A percentile compares a stretch with the other conserved stretches of the same genome.
These are phyloP conservation scores for Orobanche coerulescens DNA, from an alignment of 257 asterid genomes.

Conservation along the genomic window DNA sequence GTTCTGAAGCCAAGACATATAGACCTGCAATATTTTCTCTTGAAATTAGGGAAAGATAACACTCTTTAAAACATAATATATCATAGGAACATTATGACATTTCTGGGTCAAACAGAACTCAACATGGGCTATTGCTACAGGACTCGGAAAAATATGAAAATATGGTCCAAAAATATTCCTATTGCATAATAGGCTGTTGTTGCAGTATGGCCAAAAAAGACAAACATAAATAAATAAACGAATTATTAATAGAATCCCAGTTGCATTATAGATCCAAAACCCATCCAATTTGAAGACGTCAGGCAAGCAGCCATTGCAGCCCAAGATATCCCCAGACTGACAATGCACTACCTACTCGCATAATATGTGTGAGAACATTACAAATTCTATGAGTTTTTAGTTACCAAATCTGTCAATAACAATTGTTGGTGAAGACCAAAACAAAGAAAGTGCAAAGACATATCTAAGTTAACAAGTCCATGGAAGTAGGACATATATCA, in stretches of 20 bases:
- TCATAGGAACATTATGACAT: neutral
- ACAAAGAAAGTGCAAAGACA: neutral
- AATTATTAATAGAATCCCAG: too few species aligned
- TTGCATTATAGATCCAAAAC: too few species aligned
- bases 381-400: neutral
- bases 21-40: conserved; percentile 54
- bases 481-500: neutral
- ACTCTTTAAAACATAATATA: neutral
- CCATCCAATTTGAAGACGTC: too few species aligned
- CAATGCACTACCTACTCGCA: neutral
- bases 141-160: too few species aligned
- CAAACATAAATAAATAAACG: too few species aligned
- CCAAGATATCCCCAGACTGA: too few species aligned
- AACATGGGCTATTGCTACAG: too few species aligned
- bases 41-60: neutral
- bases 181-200: neutral
- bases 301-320: too few species aligned
- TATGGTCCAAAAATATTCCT: neutral
- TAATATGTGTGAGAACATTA: neutral
- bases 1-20: conserved; percentile 83
- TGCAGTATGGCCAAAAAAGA: neutral
- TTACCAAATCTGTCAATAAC: neutral
- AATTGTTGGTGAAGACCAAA: neutral
- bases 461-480: neutral
- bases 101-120: too few species aligned